Base-by-base conservation (phyloP, 306 rosid species). In the Urtica urens region DNA sequence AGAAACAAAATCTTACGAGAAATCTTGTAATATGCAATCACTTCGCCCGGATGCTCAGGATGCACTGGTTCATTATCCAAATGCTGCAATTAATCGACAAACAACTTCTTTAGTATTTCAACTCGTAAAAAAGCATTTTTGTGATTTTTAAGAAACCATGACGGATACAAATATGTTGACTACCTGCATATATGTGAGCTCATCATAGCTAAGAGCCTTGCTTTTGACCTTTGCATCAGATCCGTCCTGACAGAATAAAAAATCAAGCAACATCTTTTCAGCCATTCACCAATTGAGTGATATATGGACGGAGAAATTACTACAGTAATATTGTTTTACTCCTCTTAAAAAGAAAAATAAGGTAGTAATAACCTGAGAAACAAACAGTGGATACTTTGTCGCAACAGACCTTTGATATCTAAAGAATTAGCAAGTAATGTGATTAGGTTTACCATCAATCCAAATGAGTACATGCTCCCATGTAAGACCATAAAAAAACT, bases 1-100 rank as follows among this genome's bases (percentile, higher is more conserved):
- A 23, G 31, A 10, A 12, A 46, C 38, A 30, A 49, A 59, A 37
- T 25, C 82, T 60, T 70, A 90, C 95, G 63, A 23, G 97, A 86
- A 79, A 90, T 90, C 67, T 81, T 90, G 78, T 90, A 90, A 67
- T 90, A 90, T 55, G 97, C 95, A 63, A 76, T 79, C 63, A 84
- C 49, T 73, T 90, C 97, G 65, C 97, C 97, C 30, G 95, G 86
- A 21, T 81, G 63, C 62, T 81, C 93, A 38, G 93, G 50, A 55
- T 77, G 33, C 67, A 79, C 84, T 18, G 72, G 72, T 65, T 63
- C 64, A 70, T 38, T 72, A 78, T 90, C 93, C 73, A 90, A 69
- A 72, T 90, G 97, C 97, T 90, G 84, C 82, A 71, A 68, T 57
- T 15, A 63, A 73, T 23, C 28, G 27, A 51, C 29, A 29, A 11